phyloP scores from a whole-genome alignment of 2,329 filamentous ascomycete genomes.

The Cladophialophora bantiana region DNA sequence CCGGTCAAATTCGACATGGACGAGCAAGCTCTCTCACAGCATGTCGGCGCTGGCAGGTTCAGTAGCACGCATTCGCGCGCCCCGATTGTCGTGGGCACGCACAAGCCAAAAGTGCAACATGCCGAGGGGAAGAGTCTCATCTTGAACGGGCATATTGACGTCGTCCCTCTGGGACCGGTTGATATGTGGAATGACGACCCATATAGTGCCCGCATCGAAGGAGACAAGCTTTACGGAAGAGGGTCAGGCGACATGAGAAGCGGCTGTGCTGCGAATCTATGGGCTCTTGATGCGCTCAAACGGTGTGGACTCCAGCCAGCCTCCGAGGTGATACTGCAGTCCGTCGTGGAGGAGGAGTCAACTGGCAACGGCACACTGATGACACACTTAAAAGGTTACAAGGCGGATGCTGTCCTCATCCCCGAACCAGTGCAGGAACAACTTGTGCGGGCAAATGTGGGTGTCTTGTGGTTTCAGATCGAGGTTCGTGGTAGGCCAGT shows the following conservation, averaged over 20 bases:
- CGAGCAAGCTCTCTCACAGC: slow-evolving; percentile 24
- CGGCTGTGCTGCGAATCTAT: slow-evolving; percentile 28
- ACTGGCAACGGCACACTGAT: slow-evolving; percentile 38
- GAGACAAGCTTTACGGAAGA: slow-evolving; percentile 33
- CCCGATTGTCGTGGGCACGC: slow-evolving; percentile 34
- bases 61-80: slow-evolving; percentile 32
- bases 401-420: slow-evolving; percentile 36
- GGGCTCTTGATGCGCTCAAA: slow-evolving; percentile 30
- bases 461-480: slow-evolving; percentile 37
- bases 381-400: slow-evolving; percentile 37
- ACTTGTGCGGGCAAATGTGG: slow-evolving; percentile 35
- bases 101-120: slow-evolving; percentile 30
- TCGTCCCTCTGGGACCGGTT: slow-evolving; percentile 33
- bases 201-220: slow-evolving; percentile 33
- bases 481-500: slow-evolving; percentile 34
- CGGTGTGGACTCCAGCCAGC: slow-evolving; percentile 32
- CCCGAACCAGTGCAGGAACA: slow-evolving; percentile 35
- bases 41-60: slow-evolving; percentile 34
- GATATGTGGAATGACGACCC: slow-evolving; percentile 35
- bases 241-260: slow-evolving; percentile 34
- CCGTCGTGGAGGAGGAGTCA: slow-evolving; percentile 35
- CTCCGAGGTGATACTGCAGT: slow-evolving; percentile 34
- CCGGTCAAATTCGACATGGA: slow-evolving; percentile 36
- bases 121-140: slow-evolving; percentile 33
- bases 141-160: slow-evolving; percentile 36